A percentile compares a stretch with the other conserved stretches of the same genome.
These are phyloP conservation scores for Pinus taeda DNA, from an alignment of 75 land plant species.

Conservation along the genomic window DNA sequence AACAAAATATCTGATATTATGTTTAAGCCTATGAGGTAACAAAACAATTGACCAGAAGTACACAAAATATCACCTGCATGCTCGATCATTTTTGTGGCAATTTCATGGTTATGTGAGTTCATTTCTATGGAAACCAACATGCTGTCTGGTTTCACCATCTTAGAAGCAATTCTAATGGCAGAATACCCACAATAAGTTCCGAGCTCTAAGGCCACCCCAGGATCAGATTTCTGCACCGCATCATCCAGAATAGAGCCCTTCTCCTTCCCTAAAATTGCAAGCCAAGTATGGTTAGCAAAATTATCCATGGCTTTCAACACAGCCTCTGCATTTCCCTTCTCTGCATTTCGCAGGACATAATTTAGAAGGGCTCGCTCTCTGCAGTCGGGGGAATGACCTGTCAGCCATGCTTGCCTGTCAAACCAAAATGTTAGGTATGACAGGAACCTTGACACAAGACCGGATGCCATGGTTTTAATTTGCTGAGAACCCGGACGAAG, in stretches of 20 bases:
- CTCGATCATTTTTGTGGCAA: conserved; percentile 14
- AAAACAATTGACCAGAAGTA: no score
- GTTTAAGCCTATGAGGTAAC: no score
- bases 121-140: conserved; percentile 16
- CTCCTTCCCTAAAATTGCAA: conserved; percentile 25
- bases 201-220: conserved; percentile 17
- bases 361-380: conserved; percentile 15
- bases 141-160: conserved; percentile 12
- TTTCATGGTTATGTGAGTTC: neutral
- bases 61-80: conserved; percentile 20
- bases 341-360: conserved; percentile 18
- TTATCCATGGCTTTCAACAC: conserved; percentile 19
- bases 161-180: conserved; percentile 17
- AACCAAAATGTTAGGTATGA: no score
- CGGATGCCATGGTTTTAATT: no score
- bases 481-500: no score
- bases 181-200: conserved; percentile 30
- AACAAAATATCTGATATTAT: no score
- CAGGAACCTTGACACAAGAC: no score
- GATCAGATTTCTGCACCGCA: conserved; percentile 10
- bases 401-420: no score
- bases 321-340: conserved; percentile 15
- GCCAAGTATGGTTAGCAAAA: conserved; percentile 13
- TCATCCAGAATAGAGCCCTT: conserved; percentile 20
- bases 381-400: conserved; percentile 1